These are phyloP conservation scores for Sporisorium sorghi DNA, from an alignment of 1,284 basidiomycete genomes.

Conservation along the genomic window DNA sequence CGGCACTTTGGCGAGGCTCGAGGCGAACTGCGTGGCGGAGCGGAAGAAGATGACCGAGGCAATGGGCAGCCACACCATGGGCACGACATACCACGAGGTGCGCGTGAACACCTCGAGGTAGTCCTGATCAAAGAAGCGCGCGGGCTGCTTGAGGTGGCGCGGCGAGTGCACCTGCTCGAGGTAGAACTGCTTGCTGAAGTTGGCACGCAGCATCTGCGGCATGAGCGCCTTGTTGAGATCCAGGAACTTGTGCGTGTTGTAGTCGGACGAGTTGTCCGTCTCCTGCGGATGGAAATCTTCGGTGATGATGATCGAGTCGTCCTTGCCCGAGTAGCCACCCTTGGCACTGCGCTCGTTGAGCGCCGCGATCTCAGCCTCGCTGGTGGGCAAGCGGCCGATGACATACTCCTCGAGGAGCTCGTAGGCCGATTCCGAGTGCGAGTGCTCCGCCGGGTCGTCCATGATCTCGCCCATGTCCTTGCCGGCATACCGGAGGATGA, in stretches of 20 bases:
- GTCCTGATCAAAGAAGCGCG: conserved; percentile 84
- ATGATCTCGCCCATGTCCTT: conserved; percentile 84
- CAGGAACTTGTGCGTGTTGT: conserved; percentile 87
- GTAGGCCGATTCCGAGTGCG: conserved; percentile 92
- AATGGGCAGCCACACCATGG: conserved; percentile 91
- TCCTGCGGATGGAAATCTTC: conserved; percentile 66
- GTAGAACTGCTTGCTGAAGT: conserved; percentile 94
- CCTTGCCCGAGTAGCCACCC: conserved; percentile 60
- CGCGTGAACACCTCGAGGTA: conserved; percentile 88
- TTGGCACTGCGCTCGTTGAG: conserved; percentile 31
- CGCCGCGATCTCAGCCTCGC: conserved; percentile 42
- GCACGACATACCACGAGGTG: conserved; percentile 95
- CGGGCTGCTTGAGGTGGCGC: conserved; percentile 86
- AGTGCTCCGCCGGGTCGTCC: conserved; percentile 85
- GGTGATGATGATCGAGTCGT: conserved; percentile 76
- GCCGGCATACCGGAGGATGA: conserved; percentile 78
- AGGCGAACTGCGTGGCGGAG: conserved; percentile 81
- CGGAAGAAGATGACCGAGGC: conserved; percentile 82
- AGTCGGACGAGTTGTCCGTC: conserved; percentile 68
- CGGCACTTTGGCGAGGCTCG: conserved; percentile 21
- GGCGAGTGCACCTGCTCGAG: conserved; percentile 94
- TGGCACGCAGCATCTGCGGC: conserved; percentile 83
- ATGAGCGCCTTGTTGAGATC: conserved; percentile 89
- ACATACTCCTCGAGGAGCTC: conserved; percentile 85
- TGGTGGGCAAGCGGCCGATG: conserved; percentile 57